Evolutionary conservation across 225 moss, liverwort and hornwort genomes (phyloP).

Genomic region (Marchantia polymorpha): DNA sequence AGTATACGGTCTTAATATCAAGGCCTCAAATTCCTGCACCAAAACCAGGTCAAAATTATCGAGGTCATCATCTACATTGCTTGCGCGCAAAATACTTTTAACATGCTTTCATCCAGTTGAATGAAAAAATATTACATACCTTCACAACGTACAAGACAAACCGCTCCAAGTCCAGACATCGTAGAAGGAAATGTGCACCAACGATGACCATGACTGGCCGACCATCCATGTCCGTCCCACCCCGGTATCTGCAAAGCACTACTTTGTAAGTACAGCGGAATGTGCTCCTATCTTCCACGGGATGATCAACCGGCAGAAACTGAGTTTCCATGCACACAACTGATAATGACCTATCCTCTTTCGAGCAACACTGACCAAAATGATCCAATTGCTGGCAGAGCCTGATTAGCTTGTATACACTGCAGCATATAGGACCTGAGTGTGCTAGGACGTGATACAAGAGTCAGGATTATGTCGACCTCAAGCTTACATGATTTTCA

Average conservation of each 20-base stretch:
- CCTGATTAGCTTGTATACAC: background rate
- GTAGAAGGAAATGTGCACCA: constrained; percentile 97
- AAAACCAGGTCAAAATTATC: background rate
- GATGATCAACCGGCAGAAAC: background rate
- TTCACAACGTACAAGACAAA: constrained; percentile 95
- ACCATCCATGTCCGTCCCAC: constrained; percentile 95
- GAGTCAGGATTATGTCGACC: background rate
- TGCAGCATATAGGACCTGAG: too few relatives aligned
- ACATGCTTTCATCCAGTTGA: background rate
- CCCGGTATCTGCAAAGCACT: constrained; percentile 66
- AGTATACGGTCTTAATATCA: constrained; percentile 84
- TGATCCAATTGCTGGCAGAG: background rate
- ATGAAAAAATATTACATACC: constrained; percentile 35
- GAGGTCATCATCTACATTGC: too few relatives aligned
- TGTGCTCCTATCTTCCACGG: background rate
- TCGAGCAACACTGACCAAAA: background rate
- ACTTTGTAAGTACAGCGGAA: background rate
- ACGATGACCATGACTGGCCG: constrained; percentile 95
- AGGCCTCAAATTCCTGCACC: constrained; percentile 84
- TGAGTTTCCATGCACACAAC: background rate
- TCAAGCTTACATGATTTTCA: constrained; percentile 87
- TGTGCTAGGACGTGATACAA: background rate
- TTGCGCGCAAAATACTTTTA: background rate
- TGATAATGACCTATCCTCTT: background rate
- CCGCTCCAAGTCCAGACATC: constrained; percentile 96